Conservation (phyloP, 208 protist species). For the Leptomonas pyrrhocoris region DNA sequence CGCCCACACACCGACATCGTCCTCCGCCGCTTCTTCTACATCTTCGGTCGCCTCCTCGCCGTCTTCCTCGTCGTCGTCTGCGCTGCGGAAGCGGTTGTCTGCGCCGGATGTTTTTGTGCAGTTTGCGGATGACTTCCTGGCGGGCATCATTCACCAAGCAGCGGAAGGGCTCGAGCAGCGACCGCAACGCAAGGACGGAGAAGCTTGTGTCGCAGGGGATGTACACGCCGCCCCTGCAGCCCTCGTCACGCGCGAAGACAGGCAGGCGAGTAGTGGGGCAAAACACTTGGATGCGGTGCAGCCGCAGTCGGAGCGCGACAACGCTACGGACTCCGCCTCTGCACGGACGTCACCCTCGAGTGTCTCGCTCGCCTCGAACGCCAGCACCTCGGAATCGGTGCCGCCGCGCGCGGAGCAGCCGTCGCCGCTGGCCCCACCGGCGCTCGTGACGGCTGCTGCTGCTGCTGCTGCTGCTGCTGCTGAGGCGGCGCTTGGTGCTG, state of each 20-base stretch:
- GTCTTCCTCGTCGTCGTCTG: background rate
- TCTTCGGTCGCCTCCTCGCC: background rate
- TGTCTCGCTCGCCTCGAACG: background rate
- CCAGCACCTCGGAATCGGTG: background rate
- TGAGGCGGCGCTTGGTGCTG: too few species aligned
- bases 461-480: too few species aligned
- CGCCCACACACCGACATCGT: background rate
- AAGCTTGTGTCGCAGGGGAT: background rate
- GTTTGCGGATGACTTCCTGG: background rate
- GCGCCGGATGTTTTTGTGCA: background rate
- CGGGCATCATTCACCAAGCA: background rate
- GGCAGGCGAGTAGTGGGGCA: background rate
- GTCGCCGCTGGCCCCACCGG: background rate
- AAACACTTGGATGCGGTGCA: background rate
- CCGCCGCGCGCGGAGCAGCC: background rate
- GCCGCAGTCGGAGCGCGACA: background rate
- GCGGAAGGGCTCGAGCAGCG: background rate
- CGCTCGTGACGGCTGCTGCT: background rate
- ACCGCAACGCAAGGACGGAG: background rate
- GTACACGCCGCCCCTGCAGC: background rate
- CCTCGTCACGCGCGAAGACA: background rate
- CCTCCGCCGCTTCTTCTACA: background rate
- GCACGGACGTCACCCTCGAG: background rate
- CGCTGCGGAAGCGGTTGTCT: background rate
- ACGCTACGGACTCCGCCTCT: background rate